Base-by-base conservation (phyloP, 805 yeast species). In the Metschnikowia sp. region DNA sequence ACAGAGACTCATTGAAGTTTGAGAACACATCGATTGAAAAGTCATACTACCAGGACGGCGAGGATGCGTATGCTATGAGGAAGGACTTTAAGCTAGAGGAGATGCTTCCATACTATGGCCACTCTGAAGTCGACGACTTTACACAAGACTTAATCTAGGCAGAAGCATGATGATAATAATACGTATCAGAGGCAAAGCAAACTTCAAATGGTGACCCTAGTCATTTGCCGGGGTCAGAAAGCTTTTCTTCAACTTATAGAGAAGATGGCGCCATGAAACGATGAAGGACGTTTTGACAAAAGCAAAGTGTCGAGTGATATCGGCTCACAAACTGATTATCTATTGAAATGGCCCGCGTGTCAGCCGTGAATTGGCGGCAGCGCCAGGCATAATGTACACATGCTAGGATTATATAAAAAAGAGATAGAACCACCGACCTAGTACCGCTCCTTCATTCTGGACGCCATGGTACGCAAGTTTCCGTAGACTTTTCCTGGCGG, bases 401-500 rank as follows among this genome's bases (percentile, higher is more conserved):
- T 47, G 49, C 49, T 42, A 47, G 44, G 42, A 40, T 9, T 36
- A 40, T 36, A 22, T 8, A 35, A 30, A 22, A 22, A 22, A 22
- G 18, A 30, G n/a, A 30, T 26, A 10, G 8, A 15, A 9, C 8
- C 26, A 10, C 19, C 8, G 41, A 15, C 30, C 36, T 70, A 94
- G 68, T 87, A 94, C 62, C 98, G 83, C 70, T 94, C 99, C 74
- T 94, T 94, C 84, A 94, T 81, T 72, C 99, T 82, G 10, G 97
- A 88, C 40, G 98, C 97, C 57, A 94, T 95, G 34, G 96, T 89
- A 72, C 99, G 87, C 68, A 94, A 78, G 68, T 94, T 94, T 56
- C 98, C 98, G 65, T 94, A 94, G 48, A 94, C 96, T 70, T 94
- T 94, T 55, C 98, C 97, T 35, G 99, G 99, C 36, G 98, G 99